Evolutionary conservation across 441 rosid genomes (phyloP), one percentile per base, ranked within the genome.

Genomic region (Eutrema salsugineum): DNA sequence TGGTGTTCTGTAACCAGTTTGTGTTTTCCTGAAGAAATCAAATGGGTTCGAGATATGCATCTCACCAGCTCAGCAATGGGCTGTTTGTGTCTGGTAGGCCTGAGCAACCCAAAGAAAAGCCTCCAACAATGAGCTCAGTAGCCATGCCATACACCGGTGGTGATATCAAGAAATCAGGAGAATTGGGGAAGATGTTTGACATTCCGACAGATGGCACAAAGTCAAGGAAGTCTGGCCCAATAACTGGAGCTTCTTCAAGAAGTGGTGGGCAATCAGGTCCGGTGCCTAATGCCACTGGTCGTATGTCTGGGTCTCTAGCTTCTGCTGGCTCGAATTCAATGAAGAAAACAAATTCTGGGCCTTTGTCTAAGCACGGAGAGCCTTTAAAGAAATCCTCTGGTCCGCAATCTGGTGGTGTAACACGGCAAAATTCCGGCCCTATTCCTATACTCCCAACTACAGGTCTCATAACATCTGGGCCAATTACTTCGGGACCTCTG

Each of bases 51-150:
- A 87, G 97, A 64, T 91, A 88, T 84, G 94, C 97, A 57, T 93
- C 98, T 64, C 98, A 93, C 87, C 85, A 93, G 85, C 94, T 91
- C 70, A 87, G 97, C 87, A 91, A 88, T 89, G 98, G 97, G 77
- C 91, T 93, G 10, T 93, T 87, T 66, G 98, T 93, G 48, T 93
- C 98, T n/a, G 97, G 98, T 68, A 85, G 94, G 78, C 96, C 90
- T 8, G 98, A 93, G 81, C 98, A 89, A 84, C 91, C 94, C 10
- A 93, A 93, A 81, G 98, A 93, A 83, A 88, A 87, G 81, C 39
- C 87, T 56, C 97, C 98, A 1, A 89, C 96, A 28, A 88, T 93
- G 97, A 93, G 91, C 75, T 91, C 97, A 6, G 89, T 76, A 27
- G 90, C 98, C 75, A 85, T 88, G 90, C 97, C 97, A 5, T 93